Conservation (phyloP, 106 monocot species). For the Platanthera zijinensis region DNA sequence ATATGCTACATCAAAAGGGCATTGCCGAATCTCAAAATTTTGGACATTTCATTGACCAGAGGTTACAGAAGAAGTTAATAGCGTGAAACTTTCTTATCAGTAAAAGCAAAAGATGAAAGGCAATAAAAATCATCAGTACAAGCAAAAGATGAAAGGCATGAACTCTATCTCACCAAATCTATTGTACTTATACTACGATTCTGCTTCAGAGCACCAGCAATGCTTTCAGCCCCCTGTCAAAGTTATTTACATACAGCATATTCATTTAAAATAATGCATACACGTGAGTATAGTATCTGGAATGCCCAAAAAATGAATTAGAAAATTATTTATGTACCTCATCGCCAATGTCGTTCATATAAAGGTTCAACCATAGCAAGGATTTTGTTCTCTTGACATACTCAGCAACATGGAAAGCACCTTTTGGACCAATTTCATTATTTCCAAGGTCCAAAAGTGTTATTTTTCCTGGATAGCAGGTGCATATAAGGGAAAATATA, state of each 20-base stretch:
- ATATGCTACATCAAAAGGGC: too few relatives aligned
- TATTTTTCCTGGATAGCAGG: constrained; percentile 50
- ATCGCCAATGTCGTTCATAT: constrained; percentile 97
- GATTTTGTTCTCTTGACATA: constrained; percentile 76
- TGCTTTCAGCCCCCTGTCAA: constrained; percentile 79
- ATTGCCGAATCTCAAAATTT: background rate
- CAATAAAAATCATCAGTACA: too few relatives aligned
- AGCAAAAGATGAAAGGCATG: too few relatives aligned
- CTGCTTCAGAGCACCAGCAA: constrained; percentile 85
- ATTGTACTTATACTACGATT: constrained; percentile 80
- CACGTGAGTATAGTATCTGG: background rate
- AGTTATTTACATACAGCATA: background rate
- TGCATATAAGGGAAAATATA: background rate
- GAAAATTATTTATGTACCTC: constrained; percentile 45
- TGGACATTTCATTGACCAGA: background rate
- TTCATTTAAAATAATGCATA: background rate
- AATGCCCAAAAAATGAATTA: background rate
- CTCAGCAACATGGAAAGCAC: constrained; percentile 87
- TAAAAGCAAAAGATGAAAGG: too few relatives aligned
- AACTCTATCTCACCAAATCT: constrained; percentile 64
- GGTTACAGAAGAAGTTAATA: background rate
- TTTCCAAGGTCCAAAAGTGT: constrained; percentile 90
- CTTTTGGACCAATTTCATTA: constrained; percentile 88
- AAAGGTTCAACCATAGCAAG: constrained; percentile 89
- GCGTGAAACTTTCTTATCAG: background rate